Conservation (phyloP, 805 yeast species). For the Brettanomyces naardenensis region DNA sequence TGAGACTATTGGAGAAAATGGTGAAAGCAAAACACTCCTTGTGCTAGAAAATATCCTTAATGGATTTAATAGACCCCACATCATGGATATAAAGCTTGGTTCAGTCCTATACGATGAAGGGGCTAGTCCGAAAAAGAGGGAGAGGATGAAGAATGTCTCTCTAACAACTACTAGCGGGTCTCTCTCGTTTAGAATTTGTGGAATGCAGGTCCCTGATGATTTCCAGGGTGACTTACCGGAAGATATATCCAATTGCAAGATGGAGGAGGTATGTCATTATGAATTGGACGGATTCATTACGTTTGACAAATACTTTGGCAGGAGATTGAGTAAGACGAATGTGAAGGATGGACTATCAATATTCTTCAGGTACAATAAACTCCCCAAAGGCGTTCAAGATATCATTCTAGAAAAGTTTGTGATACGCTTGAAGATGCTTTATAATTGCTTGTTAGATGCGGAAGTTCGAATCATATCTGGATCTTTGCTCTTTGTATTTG, state of each 20-base stretch:
- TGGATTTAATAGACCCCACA: conserved; percentile 58
- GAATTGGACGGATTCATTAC: conserved; percentile 34
- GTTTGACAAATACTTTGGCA: conserved; percentile 67
- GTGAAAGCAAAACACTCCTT: conserved; percentile 31
- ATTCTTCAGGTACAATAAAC: conserved; percentile 34
- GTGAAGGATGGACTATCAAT: conserved; percentile 36
- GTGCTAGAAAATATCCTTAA: conserved; percentile 65
- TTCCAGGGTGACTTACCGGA: conserved; percentile 12
- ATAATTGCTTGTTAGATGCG: conserved; percentile 51
- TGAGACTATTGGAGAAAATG: conserved; percentile 9
- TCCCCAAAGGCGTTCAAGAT: conserved; percentile 26
- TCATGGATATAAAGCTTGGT: conserved; percentile 83
- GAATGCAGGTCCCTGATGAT: conserved; percentile 51
- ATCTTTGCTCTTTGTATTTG: conserved; percentile 67
- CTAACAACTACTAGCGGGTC: conserved; percentile 73
- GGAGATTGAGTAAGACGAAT: conserved; percentile 39
- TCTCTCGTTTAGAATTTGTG: conserved; percentile 73
- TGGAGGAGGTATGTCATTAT: conserved; percentile 8
- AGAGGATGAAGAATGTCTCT: conserved; percentile 58
- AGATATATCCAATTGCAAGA: conserved; percentile 6
- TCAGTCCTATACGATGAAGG: conserved; percentile 54
- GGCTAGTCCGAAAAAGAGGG: conserved; percentile 51
- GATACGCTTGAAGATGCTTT: conserved; percentile 57
- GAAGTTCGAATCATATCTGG: conserved; percentile 66
- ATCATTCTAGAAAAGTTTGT: conserved; percentile 38